phyloP scores from a whole-genome alignment of 495 filamentous ascomycete genomes.

The Aspergillus conjunctus region DNA sequence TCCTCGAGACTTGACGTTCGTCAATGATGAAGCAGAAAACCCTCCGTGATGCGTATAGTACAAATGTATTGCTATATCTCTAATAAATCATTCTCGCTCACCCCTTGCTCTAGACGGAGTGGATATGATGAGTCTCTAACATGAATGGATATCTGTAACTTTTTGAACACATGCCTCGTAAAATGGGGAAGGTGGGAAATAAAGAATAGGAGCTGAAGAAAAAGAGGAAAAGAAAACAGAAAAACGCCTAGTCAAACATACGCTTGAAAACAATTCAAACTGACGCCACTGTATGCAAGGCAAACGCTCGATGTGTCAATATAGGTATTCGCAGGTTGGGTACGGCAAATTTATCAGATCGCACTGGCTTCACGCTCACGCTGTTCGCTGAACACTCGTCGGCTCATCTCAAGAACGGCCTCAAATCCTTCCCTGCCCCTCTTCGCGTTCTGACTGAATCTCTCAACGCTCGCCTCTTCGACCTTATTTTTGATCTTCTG shows the following conservation, averaged over 20 bases:
- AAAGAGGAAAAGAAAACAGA: slow-evolving; percentile 12
- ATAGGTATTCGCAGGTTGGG: slow-evolving; percentile 3
- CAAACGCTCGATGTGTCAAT: slow-evolving; percentile 37
- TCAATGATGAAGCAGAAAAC: neutral
- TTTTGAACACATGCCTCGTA: slow-evolving; percentile 25
- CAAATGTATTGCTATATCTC: slow-evolving; percentile 5
- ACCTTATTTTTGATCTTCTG: slow-evolving; percentile 92
- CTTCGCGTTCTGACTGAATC: slow-evolving; percentile 87
- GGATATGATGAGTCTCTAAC: neutral
- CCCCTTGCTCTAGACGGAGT: slow-evolving; percentile 1
- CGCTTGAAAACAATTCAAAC: slow-evolving; percentile 34
- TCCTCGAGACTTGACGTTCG: neutral
- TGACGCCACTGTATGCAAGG: slow-evolving; percentile 37
- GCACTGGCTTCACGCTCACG: slow-evolving; percentile 58
- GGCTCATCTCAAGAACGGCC: slow-evolving; percentile 88
- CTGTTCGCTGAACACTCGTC: slow-evolving; percentile 89
- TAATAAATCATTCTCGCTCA: slow-evolving; percentile 13
- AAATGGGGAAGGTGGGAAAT: slow-evolving; percentile 19
- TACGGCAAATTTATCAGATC: slow-evolving; percentile 20
- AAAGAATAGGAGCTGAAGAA: slow-evolving; percentile 18
- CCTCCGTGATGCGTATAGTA: slow-evolving; percentile 4
- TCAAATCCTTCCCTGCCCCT: slow-evolving; percentile 93
- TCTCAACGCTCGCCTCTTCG: slow-evolving; percentile 84
- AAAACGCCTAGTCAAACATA: slow-evolving; percentile 34
- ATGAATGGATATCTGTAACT: slow-evolving; percentile 21